phyloP scores from a whole-genome alignment of 2,329 filamentous ascomycete genomes.

The Leptographium radiaticola region DNA sequence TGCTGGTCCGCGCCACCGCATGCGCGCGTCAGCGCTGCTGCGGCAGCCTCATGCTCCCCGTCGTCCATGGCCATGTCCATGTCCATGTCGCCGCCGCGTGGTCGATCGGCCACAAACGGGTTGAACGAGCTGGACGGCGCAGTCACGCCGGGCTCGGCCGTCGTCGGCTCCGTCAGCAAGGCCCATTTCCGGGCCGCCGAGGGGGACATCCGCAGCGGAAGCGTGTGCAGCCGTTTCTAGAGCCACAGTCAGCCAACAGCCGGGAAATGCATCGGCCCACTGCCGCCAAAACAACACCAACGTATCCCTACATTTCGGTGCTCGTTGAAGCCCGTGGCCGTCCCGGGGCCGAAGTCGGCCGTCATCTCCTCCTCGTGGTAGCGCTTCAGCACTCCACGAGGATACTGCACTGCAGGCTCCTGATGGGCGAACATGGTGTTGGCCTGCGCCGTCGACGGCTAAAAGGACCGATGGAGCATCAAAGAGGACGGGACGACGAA shows the following conservation, averaged over 20 bases:
- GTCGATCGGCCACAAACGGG: not conserved
- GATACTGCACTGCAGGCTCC: slow-evolving; percentile 14
- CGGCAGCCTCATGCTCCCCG: slow-evolving; percentile 12
- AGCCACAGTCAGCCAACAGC: slow-evolving; percentile 2
- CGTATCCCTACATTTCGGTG: slow-evolving; percentile 32
- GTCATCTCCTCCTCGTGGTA: slow-evolving; percentile 30
- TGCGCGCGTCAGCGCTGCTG: not conserved
- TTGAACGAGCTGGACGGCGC: slow-evolving; percentile 27
- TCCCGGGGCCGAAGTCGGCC: slow-evolving; percentile 18
- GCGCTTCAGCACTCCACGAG: slow-evolving; percentile 29
- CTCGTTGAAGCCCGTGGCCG: slow-evolving; percentile 30
- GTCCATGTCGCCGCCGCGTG: slow-evolving; percentile 24
- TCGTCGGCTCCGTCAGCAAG: slow-evolving; percentile 13
- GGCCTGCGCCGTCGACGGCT: too few species aligned
- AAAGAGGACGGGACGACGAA: not conserved
- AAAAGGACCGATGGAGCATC: too few species aligned
- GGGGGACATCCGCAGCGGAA: slow-evolving; percentile 36
- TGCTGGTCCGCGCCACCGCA: slow-evolving; percentile 7
- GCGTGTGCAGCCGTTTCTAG: slow-evolving; percentile 39
- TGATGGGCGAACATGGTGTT: slow-evolving; percentile 7
- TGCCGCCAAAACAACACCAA: not conserved
- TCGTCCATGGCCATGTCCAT: slow-evolving; percentile 38
- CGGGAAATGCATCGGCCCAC: too few species aligned
- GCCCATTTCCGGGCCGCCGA: slow-evolving; percentile 22
- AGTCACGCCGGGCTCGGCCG: slow-evolving; percentile 19